Conservation (phyloP, 2,329 filamentous ascomycete species). For the Macroventuria anomochaeta region DNA sequence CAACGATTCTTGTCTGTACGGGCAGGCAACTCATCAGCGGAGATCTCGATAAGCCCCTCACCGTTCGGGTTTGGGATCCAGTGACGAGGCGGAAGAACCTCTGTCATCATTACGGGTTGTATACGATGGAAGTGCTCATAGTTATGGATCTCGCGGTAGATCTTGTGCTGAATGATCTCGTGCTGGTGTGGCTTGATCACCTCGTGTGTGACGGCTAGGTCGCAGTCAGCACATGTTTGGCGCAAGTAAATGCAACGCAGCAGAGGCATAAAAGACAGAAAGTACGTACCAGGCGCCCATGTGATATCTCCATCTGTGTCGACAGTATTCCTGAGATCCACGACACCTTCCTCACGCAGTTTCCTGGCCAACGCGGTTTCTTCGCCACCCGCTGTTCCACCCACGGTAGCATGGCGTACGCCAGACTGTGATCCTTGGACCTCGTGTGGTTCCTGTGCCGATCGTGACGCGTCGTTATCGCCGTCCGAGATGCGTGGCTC, state of each 20-base stretch:
- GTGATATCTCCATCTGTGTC: constrained; percentile 48
- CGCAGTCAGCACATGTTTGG: constrained; percentile 15
- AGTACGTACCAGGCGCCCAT: constrained; percentile 49
- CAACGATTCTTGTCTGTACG: constrained; percentile 36
- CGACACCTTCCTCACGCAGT: constrained; percentile 35
- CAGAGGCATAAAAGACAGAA: neutral
- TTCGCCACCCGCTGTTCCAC: constrained; percentile 6
- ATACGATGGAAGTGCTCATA: constrained; percentile 61
- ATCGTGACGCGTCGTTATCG: neutral
- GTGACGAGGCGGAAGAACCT: constrained; percentile 61
- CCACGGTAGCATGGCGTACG: constrained; percentile 2
- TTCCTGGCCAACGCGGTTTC: constrained; percentile 15
- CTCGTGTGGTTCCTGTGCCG: neutral
- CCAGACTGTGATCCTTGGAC: neutral
- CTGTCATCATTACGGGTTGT: constrained; percentile 60
- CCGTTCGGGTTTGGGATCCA: constrained; percentile 52
- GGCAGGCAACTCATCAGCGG: constrained; percentile 51
- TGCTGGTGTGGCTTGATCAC: constrained; percentile 53
- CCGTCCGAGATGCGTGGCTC: neutral
- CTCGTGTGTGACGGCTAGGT: constrained; percentile 59
- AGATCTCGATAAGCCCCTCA: constrained; percentile 53
- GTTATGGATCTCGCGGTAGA: constrained; percentile 62
- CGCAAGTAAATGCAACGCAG: too few relatives aligned
- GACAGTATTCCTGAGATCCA: constrained; percentile 48
- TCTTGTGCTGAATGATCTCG: constrained; percentile 55